These are phyloP conservation scores for Coemansia sp. DNA, from an alignment of 192 early-diverging fungal genomes.

Conservation along the genomic window DNA sequence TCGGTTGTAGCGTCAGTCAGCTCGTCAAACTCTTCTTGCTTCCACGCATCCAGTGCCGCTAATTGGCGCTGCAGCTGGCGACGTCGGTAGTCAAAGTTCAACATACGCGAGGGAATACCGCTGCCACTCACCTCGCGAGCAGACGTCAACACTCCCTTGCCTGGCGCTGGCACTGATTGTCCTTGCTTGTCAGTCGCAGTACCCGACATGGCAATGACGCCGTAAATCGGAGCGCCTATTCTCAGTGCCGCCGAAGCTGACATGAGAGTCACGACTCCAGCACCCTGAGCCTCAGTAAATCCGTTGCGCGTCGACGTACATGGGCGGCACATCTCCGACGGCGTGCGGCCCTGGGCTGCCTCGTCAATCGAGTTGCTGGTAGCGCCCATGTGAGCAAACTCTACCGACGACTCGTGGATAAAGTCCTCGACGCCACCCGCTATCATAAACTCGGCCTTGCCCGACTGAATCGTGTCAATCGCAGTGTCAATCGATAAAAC, in stretches of 20 bases:
- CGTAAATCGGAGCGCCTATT: constrained; percentile 90
- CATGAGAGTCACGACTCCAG: constrained; percentile 88
- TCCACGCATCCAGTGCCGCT: constrained; percentile 1
- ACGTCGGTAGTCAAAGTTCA: constrained; percentile 83
- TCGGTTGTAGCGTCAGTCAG: neutral
- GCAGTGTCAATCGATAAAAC: constrained; percentile 88
- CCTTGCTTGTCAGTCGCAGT: constrained; percentile 94
- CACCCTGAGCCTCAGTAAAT: constrained; percentile 91
- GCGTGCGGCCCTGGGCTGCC: constrained; percentile 81
- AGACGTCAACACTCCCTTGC: constrained; percentile 87
- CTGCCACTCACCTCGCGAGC: constrained; percentile 54
- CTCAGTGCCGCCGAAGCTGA: constrained; percentile 79
- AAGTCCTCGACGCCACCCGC: constrained; percentile 90
- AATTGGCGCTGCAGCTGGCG: constrained; percentile 64
- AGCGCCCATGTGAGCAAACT: constrained; percentile 96
- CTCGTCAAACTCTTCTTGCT: constrained; percentile 5
- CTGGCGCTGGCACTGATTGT: constrained; percentile 88
- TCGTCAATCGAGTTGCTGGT: constrained; percentile 84
- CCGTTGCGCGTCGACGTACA: constrained; percentile 84
- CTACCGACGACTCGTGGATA: constrained; percentile 84
- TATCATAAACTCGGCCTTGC: constrained; percentile 89
- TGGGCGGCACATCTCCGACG: constrained; percentile 88
- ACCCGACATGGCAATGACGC: constrained; percentile 80
- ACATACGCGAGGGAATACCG: constrained; percentile 62
- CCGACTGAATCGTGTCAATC: constrained; percentile 81